Evolutionary conservation across 2,329 filamentous ascomycete species (phyloP).

Genomic region (Colletotrichum scovillei): DNA sequence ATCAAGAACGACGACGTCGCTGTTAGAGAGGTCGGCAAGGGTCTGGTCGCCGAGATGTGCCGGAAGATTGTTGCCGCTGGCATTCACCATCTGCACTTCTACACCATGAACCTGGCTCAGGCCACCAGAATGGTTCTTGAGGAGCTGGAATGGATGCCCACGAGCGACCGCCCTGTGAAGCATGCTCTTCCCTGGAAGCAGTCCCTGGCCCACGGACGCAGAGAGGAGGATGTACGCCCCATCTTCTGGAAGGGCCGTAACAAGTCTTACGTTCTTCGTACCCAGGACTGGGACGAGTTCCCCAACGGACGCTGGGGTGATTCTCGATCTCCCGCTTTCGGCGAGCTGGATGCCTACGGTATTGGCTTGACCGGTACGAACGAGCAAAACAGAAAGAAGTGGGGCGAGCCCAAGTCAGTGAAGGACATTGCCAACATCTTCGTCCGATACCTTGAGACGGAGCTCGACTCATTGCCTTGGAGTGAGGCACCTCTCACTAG

Average conservation of each 20-base stretch:
- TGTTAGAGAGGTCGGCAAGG: constrained; percentile 89
- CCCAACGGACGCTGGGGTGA: constrained; percentile 99
- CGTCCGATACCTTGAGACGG: constrained; percentile 83
- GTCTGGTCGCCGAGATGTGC: constrained; percentile 89
- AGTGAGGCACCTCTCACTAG: constrained; percentile 88
- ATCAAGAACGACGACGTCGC: constrained; percentile 97
- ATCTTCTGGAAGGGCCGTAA: constrained; percentile 99
- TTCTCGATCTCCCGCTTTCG: constrained; percentile 94
- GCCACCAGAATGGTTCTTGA: constrained; percentile 95
- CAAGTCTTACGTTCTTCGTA: constrained; percentile 93
- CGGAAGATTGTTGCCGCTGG: constrained; percentile 84
- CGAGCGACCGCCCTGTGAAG: constrained; percentile 80
- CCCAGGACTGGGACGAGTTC: constrained; percentile 99
- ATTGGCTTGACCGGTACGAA: constrained; percentile 95
- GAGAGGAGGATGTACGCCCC: constrained; percentile 94
- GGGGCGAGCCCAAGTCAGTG: constrained; percentile 86
- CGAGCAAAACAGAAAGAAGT: constrained; percentile 94
- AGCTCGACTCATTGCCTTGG: constrained; percentile 89
- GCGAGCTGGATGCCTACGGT: constrained; percentile 93
- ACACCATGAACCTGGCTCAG: constrained; percentile 98
- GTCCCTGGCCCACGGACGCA: constrained; percentile 87
- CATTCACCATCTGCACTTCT: constrained; percentile 93
- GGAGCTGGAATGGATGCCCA: constrained; percentile 85
- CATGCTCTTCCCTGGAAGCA: constrained; percentile 97
- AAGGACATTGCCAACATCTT: constrained; percentile 87